Conservation (phyloP, 2,329 filamentous ascomycete genomes). For the Claviceps pazoutovae region DNA sequence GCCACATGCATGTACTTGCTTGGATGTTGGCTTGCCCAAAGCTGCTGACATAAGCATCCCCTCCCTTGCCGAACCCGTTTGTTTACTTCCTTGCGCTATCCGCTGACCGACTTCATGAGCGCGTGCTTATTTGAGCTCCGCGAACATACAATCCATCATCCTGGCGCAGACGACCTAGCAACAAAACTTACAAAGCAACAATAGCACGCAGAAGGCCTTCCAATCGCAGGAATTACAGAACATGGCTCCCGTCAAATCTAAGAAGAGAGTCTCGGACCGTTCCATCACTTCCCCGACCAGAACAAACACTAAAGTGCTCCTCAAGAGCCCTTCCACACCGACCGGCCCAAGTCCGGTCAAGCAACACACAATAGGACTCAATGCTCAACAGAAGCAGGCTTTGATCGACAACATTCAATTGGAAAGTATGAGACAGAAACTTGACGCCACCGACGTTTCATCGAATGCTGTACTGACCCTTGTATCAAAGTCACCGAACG, state of each 20-base stretch:
- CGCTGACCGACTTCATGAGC: slow-evolving; percentile 9
- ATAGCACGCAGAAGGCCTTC: background rate
- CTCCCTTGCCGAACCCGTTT: slow-evolving; percentile 13
- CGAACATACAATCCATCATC: background rate
- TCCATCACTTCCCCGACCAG: slow-evolving; percentile 6
- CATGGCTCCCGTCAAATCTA: slow-evolving; percentile 34
- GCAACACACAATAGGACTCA: slow-evolving; percentile 47
- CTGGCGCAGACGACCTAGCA: background rate
- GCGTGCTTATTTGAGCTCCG: slow-evolving; percentile 1
- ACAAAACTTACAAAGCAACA: background rate
- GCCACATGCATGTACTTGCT: background rate
- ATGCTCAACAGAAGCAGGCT: slow-evolving; percentile 64
- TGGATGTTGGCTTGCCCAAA: background rate
- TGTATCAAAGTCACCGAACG: slow-evolving; percentile 60
- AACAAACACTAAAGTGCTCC: slow-evolving; percentile 11
- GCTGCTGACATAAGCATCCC: slow-evolving; percentile 7
- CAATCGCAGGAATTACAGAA: slow-evolving; percentile 2
- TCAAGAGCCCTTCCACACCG: slow-evolving; percentile 24
- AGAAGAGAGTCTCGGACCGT: slow-evolving; percentile 18
- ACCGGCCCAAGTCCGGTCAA: slow-evolving; percentile 44
- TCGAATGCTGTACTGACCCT: background rate
- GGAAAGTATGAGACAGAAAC: slow-evolving; percentile 47
- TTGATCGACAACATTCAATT: slow-evolving; percentile 81
- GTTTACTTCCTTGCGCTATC: slow-evolving; percentile 22
- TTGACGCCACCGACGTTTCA: background rate